Base-by-base conservation (phyloP, 1,139 yeast genomes). In the Taphrina betulina region DNA sequence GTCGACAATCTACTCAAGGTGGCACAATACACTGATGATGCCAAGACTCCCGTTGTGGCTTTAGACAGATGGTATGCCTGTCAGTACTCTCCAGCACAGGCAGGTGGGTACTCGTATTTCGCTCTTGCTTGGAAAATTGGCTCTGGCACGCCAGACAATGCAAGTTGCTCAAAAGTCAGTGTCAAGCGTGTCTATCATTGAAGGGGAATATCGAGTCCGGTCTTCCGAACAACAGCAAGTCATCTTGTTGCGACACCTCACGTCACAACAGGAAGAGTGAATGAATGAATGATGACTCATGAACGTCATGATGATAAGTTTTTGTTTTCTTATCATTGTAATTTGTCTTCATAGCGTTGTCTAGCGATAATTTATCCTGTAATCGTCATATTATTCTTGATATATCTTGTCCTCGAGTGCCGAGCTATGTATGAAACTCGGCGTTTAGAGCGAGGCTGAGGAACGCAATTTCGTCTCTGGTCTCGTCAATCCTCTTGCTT, bases 101-200 rank as follows among this genome's bases (percentile, higher is more conserved):
- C 24, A 4, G 7, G 5, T 1, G 54, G 46, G 17, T 50, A 50
- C 33, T 22, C 23, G 8, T 31, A 50, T 22, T 26, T 26, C 5
- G 23, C 54, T 8, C 16, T 40, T 17, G 35, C 28, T n/a, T 50
- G 54, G 54, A 37, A 29, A 22, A 19, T 37, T 22, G 54, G 54
- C 10, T 10, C 22, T 12, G 45, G 40, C 5, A 20, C 37, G 14
- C 53, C 53, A 2, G 53, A 48, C 26, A 50, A 40, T 19, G 23
- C 28, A 19, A 22, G 38, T 5, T 50, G 54, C 20, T 40, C 38
- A 34, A 40, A 38, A 16, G 54, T 50, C 17, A 28, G 29, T 8
- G 54, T 50, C 41, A 50, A 50, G 41, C 54, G 54, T n/a, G 26
- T n/a, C n/a, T 34, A n/a, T n/a, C n/a, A n/a, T n/a, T n/a, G n/a